Base-by-base conservation (phyloP, 306 rosid genomes). In the Malus domestica region DNA sequence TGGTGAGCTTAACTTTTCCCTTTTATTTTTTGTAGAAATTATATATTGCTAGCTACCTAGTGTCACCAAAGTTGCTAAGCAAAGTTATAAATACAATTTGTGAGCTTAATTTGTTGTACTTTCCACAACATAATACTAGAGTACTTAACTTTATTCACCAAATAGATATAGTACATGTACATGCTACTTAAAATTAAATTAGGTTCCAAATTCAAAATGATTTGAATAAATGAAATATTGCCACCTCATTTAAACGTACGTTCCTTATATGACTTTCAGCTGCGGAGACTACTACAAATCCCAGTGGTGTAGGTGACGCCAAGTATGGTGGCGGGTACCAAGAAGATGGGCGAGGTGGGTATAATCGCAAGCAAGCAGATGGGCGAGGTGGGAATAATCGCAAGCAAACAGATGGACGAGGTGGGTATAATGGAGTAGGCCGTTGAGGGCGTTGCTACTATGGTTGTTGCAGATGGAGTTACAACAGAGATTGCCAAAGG, bases 391-490 rank as follows among this genome's bases (percentile, higher is more conserved):
- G 49, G 35, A 23, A 54, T 27, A 0, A 27, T 27, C 27, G 2
- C 27, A 27, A 27, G 27, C 40, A 11, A 42, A n/a, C 44, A 18
- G 27, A 61, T 45, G 5, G 44, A 18, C 23, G 33, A 16, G 30
- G 59, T 9, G 42, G 49, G 29, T 33, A 54, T 27, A 0, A 27
- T 27, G 46, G 68, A 30, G 68, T 76, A 0, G 70, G 80, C 1
- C 22, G 68, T 4, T 70, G 81, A 9, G 82, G 85, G 4, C 32
- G 79, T 3, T 84, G 97, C 79, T 49, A 81, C 15, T 23, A 85
- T 65, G 87, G 89, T 2, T 80, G 95, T 35, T 86, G 93, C 67
- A 70, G 86, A 33, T 63, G 75, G 2, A 29, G 33, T 29, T 78
- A 78, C 72, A 32, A 79, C 35, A 64, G 71, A 15, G 72, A 69